Evolutionary conservation across 768 basidiomycete species (phyloP), one percentile per base, ranked within the genome.

Genomic region (Tricholoma hemisulphureum): DNA sequence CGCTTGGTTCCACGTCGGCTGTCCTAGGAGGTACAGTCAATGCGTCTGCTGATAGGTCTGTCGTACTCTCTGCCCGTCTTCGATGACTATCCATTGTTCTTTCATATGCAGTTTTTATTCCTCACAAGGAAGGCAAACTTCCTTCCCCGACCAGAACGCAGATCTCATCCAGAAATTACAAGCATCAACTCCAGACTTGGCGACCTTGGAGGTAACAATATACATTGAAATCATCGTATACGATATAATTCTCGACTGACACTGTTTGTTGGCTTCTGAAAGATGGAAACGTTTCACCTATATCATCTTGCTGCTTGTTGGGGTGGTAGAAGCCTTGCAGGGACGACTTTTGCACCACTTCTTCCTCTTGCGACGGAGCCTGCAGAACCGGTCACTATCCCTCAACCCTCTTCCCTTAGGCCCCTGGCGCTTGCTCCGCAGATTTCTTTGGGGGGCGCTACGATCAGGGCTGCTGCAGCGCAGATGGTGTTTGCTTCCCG

Each of bases 201-300:
- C 83, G 3, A 89, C 87, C 6, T 75, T 93, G 56, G 91, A 93
- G 81, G 90, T 88, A 61, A 55, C 67, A 58, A n/a, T 41, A 32
- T 46, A n/a, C n/a, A n/a, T n/a, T n/a, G n/a, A n/a, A n/a, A 45
- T 51, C 54, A 51, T 52, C 46, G 55, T 58, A 43, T 53, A 46
- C 34, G 29, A 43, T 29, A 26, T 28, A 45, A 18, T 21, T 32
- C 48, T 20, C 29, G 16, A n/a, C 28, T 46, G 20, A 23, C 24
- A n/a, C 28, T 46, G 20, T 18, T 20, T 37, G n/a, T 13, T 55
- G 4, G 20, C 29, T n/a, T 49, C n/a, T 20, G 51, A 35, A 58
- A 93, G 91, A 93, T 93, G 91, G 89, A 92, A 68, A 91, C 89
- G 0, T 89, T 89, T 69, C 91, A 91, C 73, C 72, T 93, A 49